phyloP scores from a whole-genome alignment of 2,329 filamentous ascomycete species.

The Aureobasidium sp. region DNA sequence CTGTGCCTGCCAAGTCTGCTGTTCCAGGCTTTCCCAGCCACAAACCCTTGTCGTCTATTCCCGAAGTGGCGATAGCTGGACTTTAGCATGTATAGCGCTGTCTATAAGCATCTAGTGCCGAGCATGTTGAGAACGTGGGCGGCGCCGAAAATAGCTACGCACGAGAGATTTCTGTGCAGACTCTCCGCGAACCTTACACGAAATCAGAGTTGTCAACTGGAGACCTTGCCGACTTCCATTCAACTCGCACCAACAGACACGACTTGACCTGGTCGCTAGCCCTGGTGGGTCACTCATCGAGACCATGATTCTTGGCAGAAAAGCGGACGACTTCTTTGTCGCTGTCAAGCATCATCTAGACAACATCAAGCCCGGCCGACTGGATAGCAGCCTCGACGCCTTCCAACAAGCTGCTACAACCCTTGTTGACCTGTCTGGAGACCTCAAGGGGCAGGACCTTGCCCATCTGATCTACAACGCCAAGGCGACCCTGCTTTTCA shows the following conservation, averaged over 20 bases:
- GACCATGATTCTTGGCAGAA: constrained; percentile 3
- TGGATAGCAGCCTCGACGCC: neutral
- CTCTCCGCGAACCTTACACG: neutral
- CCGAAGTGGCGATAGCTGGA: neutral
- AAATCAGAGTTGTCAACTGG: neutral
- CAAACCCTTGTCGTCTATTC: neutral
- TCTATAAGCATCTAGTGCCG: neutral
- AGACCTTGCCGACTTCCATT: neutral
- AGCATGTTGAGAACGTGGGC: constrained; percentile 1
- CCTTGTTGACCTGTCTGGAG: constrained; percentile 7
- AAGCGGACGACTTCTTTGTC: constrained; percentile 9
- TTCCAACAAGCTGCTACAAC: constrained; percentile 6
- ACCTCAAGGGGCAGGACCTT: neutral
- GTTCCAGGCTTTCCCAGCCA: neutral
- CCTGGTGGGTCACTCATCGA: neutral
- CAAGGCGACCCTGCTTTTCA: constrained; percentile 5
- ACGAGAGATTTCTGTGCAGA: neutral
- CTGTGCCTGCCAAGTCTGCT: constrained; percentile 5
- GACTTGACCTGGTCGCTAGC: neutral
- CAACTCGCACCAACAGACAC: neutral
- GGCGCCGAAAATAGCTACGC: neutral
- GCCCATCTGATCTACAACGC: constrained; percentile 11
- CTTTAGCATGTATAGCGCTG: neutral
- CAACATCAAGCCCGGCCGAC: neutral
- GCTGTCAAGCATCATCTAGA: constrained; percentile 6